Percentiles rank a stretch among this genome's conserved stretches.
These are phyloP conservation scores for Fusarium verrucosum DNA, from an alignment of 2,329 filamentous ascomycete genomes.

Conservation along the genomic window DNA sequence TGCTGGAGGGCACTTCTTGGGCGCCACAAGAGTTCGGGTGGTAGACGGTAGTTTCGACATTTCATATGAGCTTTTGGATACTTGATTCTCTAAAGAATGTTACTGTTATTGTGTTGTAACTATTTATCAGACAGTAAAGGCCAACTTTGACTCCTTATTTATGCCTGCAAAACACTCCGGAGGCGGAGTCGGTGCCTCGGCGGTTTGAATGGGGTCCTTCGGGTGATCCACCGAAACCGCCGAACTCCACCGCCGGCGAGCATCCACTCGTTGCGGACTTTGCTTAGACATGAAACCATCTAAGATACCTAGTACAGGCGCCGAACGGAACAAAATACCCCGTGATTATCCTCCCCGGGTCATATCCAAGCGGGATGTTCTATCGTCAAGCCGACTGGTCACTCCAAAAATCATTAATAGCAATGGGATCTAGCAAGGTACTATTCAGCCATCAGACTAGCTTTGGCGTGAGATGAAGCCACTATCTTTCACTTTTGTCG, in stretches of 20 bases:
- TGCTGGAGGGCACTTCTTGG: slow-evolving; percentile 51
- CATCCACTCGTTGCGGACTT: not conserved
- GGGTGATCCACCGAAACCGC: slow-evolving; percentile 40
- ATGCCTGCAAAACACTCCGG: not conserved
- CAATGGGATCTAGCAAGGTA: no score
- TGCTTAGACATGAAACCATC: no score
- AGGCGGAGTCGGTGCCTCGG: slow-evolving; percentile 34
- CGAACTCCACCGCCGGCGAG: slow-evolving; percentile 38
- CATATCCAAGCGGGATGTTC: not conserved
- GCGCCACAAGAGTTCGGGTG: slow-evolving; percentile 57
- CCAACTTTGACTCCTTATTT: slow-evolving; percentile 18
- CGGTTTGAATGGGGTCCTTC: slow-evolving; percentile 22
- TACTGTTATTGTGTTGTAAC: not conserved
- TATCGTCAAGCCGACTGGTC: not conserved
- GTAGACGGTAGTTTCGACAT: slow-evolving; percentile 50
- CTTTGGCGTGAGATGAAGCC: not conserved
- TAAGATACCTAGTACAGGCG: no score
- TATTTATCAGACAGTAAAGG: not conserved
- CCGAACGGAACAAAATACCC: not conserved
- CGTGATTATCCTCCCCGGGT: not conserved
- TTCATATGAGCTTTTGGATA: not conserved
- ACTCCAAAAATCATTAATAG: no score
- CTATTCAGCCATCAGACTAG: no score
- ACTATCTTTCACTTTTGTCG: not conserved
- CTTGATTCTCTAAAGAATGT: not conserved